These are phyloP conservation scores for Malassezia equina DNA, from an alignment of 1,284 basidiomycete species.

Conservation along the genomic window DNA sequence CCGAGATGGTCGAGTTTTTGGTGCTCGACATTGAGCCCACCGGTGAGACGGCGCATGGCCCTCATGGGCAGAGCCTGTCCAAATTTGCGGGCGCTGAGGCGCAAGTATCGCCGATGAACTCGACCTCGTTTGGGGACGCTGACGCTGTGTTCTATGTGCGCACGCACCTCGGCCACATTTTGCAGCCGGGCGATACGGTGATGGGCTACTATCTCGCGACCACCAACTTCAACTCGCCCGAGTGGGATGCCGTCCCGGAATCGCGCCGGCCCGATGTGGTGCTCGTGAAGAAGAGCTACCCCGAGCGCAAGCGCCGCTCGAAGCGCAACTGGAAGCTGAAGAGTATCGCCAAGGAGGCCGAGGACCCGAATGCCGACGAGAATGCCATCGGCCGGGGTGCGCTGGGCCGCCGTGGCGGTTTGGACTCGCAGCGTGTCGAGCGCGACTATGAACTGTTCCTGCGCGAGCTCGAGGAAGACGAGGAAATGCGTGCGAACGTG, in stretches of 20 bases:
- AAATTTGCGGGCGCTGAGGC: constrained; percentile 61
- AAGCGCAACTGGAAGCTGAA: constrained; percentile 77
- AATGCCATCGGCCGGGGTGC: constrained; percentile 61
- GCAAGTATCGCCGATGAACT: constrained; percentile 77
- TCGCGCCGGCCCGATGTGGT: constrained; percentile 79
- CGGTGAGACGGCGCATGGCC: constrained; percentile 30
- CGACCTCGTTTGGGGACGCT: constrained; percentile 54
- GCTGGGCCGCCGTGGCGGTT: constrained; percentile 75
- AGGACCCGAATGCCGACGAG: constrained; percentile 49
- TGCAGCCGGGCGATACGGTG: constrained; percentile 88
- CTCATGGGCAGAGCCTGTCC: constrained; percentile 24
- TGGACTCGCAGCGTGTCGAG: constrained; percentile 86
- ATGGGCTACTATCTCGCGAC: constrained; percentile 80
- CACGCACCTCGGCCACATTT: constrained; percentile 84
- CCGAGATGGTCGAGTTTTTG: constrained; percentile 86
- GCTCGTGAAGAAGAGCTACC: constrained; percentile 90
- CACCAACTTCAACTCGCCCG: constrained; percentile 84
- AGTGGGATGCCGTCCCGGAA: constrained; percentile 61
- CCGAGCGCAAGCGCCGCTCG: constrained; percentile 82
- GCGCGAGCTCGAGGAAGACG: constrained; percentile 89
- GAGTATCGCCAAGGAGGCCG: constrained; percentile 87
- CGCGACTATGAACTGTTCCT: constrained; percentile 94
- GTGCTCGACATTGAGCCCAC: constrained; percentile 79
- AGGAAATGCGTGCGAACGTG: constrained; percentile 75
- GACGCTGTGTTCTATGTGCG: constrained; percentile 87